A percentile compares a stretch with the other conserved stretches of the same genome.
phyloP scores from a whole-genome alignment of 768 basidiomycete species.

The Saitozyma podzolica region DNA sequence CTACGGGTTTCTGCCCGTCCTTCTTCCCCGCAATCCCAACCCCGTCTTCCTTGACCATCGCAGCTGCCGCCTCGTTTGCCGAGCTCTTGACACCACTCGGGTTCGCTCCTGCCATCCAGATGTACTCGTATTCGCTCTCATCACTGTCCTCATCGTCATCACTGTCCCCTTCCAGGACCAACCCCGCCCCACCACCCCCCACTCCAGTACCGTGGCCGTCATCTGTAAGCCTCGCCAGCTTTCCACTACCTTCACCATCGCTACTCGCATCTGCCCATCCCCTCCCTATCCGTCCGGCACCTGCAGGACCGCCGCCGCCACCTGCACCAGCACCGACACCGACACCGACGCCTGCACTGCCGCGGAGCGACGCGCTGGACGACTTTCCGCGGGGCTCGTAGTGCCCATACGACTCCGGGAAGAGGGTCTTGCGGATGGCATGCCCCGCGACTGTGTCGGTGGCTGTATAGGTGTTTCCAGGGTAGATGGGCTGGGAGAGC shows the following conservation, averaged over 20 bases:
- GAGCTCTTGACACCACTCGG: neutral
- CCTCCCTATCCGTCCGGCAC: too few relatives aligned
- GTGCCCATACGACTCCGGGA: neutral
- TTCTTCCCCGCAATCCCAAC: too few relatives aligned
- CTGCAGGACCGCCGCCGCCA: neutral
- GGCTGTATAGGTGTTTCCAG: conserved; percentile 38
- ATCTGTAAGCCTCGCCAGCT: neutral
- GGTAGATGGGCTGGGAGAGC: conserved; percentile 64
- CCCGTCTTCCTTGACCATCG: too few relatives aligned
- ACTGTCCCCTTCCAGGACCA: neutral
- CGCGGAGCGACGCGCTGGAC: too few relatives aligned
- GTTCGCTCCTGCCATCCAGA: neutral
- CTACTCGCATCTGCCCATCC: neutral
- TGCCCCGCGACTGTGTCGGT: neutral
- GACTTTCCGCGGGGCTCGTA: too few relatives aligned
- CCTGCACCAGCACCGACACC: neutral
- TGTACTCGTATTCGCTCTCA: neutral
- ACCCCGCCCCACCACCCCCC: too few relatives aligned
- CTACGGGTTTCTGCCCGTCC: too few relatives aligned
- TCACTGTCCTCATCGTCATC: conserved; percentile 3
- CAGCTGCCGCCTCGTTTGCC: too few relatives aligned
- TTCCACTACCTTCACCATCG: neutral
- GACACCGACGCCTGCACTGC: neutral
- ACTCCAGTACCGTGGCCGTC: too few relatives aligned
- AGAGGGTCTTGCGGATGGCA: conserved; percentile 3